Conservation (phyloP, 2,329 filamentous ascomycete genomes). For the Botrytis byssoidea region DNA sequence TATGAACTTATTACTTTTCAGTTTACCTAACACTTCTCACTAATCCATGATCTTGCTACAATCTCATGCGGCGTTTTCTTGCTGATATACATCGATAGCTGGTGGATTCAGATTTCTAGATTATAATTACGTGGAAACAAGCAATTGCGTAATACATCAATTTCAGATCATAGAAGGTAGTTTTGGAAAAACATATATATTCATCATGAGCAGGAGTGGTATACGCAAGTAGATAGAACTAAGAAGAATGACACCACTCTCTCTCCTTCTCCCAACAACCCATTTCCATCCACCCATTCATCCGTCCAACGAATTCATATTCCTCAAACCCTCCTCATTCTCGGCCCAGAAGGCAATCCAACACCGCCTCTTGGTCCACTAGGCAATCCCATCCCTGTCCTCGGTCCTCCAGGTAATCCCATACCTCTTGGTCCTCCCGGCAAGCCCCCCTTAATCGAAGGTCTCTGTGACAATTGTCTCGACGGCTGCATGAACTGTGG, state of each 20-base stretch:
- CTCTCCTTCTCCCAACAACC: neutral
- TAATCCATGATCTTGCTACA: neutral
- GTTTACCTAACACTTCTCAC: neutral
- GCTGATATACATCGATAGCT: neutral
- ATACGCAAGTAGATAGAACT: neutral
- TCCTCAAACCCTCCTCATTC: neutral
- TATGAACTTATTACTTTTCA: neutral
- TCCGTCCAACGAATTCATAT: neutral
- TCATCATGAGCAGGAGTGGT: neutral
- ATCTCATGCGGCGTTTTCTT: neutral
- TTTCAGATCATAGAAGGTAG: neutral
- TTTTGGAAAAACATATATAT: neutral
- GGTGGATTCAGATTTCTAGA: neutral
- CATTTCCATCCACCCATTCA: neutral
- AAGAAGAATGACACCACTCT: neutral
- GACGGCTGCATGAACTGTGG: neutral
- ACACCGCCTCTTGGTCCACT: conserved; percentile 16
- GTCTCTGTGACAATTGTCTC: conserved; percentile 3
- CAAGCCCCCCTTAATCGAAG: conserved; percentile 16
- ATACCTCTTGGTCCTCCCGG: conserved; percentile 21
- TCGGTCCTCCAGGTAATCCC: conserved; percentile 8
- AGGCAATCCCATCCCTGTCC: conserved; percentile 8
- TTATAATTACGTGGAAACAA: neutral
- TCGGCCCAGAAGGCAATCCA: conserved; percentile 11
- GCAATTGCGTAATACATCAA: rapidly evolving